These are phyloP conservation scores for Anthracocystis panici-leucophaei DNA, from an alignment of 1,284 basidiomycete species.

Conservation along the genomic window DNA sequence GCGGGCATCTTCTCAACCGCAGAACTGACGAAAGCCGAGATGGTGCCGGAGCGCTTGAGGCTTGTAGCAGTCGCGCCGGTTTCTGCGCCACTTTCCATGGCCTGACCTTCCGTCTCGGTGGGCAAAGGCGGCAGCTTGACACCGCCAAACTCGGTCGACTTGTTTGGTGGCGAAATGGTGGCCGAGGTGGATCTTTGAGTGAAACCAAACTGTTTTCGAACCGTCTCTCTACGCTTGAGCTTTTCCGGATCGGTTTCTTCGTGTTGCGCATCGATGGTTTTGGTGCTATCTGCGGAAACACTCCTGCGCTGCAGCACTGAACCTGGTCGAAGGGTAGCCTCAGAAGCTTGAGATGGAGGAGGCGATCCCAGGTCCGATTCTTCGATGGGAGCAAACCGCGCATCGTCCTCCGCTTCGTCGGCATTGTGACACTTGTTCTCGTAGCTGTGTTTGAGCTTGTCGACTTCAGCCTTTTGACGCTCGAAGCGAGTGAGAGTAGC, in stretches of 20 bases:
- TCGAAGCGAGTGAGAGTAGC: constrained; percentile 54
- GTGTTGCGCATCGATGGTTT: constrained; percentile 10
- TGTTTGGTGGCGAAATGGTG: constrained; percentile 9
- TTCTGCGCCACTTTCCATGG: constrained; percentile 9
- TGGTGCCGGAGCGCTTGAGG: constrained; percentile 52
- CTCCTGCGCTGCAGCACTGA: constrained; percentile 19
- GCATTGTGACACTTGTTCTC: constrained; percentile 64
- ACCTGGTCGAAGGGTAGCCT: constrained; percentile 14
- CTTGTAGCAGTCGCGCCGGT: constrained; percentile 9
- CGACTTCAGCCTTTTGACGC: constrained; percentile 56
- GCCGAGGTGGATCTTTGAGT: constrained; percentile 41
- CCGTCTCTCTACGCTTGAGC: constrained; percentile 64
- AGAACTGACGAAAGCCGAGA: constrained; percentile 57
- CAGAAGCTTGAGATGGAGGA: constrained; percentile 11
- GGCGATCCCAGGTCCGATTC: constrained; percentile 19
- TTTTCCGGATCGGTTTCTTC: constrained; percentile 47
- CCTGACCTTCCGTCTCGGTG: constrained; percentile 44
- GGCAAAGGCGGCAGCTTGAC: constrained; percentile 50
- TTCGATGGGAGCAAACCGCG: constrained; percentile 61
- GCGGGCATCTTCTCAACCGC: constrained; percentile 60
- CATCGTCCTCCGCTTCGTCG: constrained; percentile 68
- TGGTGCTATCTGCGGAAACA: constrained; percentile 32
- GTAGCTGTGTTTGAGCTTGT: constrained; percentile 58
- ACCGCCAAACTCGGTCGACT: constrained; percentile 33
- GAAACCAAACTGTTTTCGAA: constrained; percentile 68